Base-by-base conservation (phyloP, 192 early-diverging fungal species). In the Linnemannia hyalina region DNA sequence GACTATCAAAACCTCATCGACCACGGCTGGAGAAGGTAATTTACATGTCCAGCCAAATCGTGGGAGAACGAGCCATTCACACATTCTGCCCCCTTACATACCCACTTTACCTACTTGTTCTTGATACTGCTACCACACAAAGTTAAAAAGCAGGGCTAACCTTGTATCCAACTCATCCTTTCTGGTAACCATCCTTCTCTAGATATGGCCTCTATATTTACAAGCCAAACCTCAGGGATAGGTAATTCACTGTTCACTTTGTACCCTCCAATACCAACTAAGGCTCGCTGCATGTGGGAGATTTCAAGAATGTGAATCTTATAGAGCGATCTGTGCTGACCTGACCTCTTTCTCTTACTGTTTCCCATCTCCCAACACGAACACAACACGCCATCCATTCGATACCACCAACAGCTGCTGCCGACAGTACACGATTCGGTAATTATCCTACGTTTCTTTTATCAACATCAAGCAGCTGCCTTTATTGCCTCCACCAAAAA, bases 381-480 rank as follows among this genome's bases (percentile, higher is more conserved):
- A 26, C 60, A 65, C 60, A 32, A 26, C 60, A 65, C 60, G 13
- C 26, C 60, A 65, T 15, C 8, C 5, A 26, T 35, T 57, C 55
- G 26, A 22, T 26, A 36, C 38, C 47, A 44, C n/a, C 68, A 65
- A 88, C n/a, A 95, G 93, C 40, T 97, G 95, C 78, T 96, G 95
- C 88, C 93, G 93, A 0, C 90, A 93, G 63, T 94, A 95, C 78
- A 94, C 96, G 0, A 97, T 96, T 82, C 84, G 90, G 92, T 90
- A 89, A 78, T 52, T 46, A 38, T 3, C 16, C 10, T 65, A 15
- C 1, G 9, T 15, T 23, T 32, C 9, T 35, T 32, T 11, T 32
- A 15, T 32, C 26, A 9, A 1, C 26, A 13, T 10, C 29, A 26
- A 26, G 32, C 11, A 13, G 10, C 18, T 65, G 60, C 29, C n/a